Evolutionary conservation across 1,284 basidiomycete genomes (phyloP), one percentile per base, ranked within the genome.

Genomic region (Tilletia walkeri): DNA sequence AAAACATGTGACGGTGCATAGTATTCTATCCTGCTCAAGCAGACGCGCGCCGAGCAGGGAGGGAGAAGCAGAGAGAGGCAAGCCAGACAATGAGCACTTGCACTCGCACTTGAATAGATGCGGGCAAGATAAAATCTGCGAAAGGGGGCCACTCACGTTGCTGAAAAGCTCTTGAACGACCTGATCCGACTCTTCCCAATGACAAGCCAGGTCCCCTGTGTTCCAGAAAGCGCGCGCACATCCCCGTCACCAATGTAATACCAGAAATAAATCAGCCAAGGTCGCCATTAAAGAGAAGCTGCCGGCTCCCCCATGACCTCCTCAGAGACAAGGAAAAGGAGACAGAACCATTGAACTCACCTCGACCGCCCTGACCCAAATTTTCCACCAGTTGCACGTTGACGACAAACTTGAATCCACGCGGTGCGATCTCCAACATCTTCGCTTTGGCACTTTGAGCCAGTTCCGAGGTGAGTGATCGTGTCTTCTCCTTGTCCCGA

Each of bases 341-440:
- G 41, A 9, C 41, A 30, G 24, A 30, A 30, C 24, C 24, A 30
- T 30, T 30, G 20, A 6, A 69, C 75, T 63, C 63, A 75, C 73
- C 78, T 73, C 68, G 53, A 71, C 76, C 78, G 5, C 78, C 78
- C 67, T 79, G 78, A 3, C 78, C 78, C 18, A 78, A 65, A 67
- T 79, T 78, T 69, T 79, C 76, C 16, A 78, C 73, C 20, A 79
- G 72, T 54, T 79, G 78, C 0, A 78, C 75, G 56, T 79, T 75
- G 0, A 79, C 78, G 14, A 79, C 74, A 47, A 72, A 79, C 65
- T 78, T 78, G 76, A 79, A 79, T 39, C 74, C 75, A 72, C 36
- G 30, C 16, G 59, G 59, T 34, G 59, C 59, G 9, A 63, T 24
- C 59, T 63, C 75, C 24, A 78, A 50, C 77, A 78, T 78, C 70